These are phyloP conservation scores for Cyclotella cryptica DNA, from an alignment of 108 stramenopile species.

Conservation along the genomic window DNA sequence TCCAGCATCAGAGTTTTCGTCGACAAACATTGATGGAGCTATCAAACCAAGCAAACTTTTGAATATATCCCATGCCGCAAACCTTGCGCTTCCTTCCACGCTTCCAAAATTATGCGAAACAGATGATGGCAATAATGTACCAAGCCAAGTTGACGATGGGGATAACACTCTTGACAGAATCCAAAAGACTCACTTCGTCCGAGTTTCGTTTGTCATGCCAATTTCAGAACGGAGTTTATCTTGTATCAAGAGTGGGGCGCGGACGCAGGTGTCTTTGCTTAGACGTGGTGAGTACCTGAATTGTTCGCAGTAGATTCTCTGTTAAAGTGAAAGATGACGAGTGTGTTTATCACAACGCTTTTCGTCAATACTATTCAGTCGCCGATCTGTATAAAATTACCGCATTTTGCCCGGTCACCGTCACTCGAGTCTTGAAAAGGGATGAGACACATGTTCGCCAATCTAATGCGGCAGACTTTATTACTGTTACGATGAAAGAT, in stretches of 20 bases:
- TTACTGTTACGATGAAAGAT: constrained; percentile 88
- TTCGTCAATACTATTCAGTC: constrained; percentile 21
- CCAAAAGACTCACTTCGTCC: constrained; percentile 65
- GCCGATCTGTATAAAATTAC: constrained; percentile 87
- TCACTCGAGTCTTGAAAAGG: constrained; percentile 68
- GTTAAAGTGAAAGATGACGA: not conserved
- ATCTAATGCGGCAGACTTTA: constrained; percentile 85
- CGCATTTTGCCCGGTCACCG: constrained; percentile 82
- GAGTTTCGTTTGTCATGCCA: constrained; percentile 75
- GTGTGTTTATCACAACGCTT: not conserved
- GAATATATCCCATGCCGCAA: not conserved
- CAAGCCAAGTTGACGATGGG: not conserved
- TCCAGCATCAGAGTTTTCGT: not conserved
- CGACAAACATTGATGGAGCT: not conserved
- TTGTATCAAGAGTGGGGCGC: constrained; percentile 74
- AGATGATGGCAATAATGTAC: not conserved
- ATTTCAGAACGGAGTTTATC: constrained; percentile 80
- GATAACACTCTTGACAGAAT: constrained; percentile 51
- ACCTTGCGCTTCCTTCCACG: constrained; percentile 9
- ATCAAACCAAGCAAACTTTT: not conserved
- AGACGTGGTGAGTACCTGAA: constrained; percentile 32
- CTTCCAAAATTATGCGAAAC: constrained; percentile 16
- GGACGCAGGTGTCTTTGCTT: constrained; percentile 84
- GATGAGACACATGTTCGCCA: constrained; percentile 62
- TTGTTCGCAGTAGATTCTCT: not conserved